Percentiles rank a stretch among this genome's conserved stretches.
These are phyloP conservation scores for Cladochytrium replicatum DNA, from an alignment of 192 early-diverging fungal species.

Conservation along the genomic window DNA sequence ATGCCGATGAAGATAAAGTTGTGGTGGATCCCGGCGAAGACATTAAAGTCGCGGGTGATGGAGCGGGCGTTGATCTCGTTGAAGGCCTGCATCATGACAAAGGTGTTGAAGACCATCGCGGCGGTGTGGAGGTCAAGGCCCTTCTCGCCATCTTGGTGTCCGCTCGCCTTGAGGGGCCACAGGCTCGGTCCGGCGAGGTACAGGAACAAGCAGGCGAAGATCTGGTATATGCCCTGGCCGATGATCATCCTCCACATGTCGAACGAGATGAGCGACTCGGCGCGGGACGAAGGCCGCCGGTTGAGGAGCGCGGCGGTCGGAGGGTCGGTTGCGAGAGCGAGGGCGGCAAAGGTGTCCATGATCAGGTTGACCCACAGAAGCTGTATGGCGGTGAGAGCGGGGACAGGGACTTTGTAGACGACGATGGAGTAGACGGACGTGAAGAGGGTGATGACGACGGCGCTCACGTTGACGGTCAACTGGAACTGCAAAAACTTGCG, in stretches of 20 bases:
- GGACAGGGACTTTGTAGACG: constrained; percentile 50
- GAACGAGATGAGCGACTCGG: constrained; percentile 70
- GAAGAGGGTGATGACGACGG: constrained; percentile 28
- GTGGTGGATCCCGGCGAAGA: constrained; percentile 66
- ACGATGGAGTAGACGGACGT: constrained; percentile 21
- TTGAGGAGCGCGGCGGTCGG: constrained; percentile 75
- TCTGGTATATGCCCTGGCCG: constrained; percentile 85
- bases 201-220: constrained; percentile 53
- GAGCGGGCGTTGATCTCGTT: constrained; percentile 89
- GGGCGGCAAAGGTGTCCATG: constrained; percentile 86
- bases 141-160: neutral
- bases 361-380: constrained; percentile 93
- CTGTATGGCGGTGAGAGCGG: constrained; percentile 80
- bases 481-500: constrained; percentile 98
- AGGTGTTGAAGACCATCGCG: constrained; percentile 88
- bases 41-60: constrained; percentile 73
- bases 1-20: constrained; percentile 80
- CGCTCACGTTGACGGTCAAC: constrained; percentile 78
- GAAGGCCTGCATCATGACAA: constrained; percentile 91
- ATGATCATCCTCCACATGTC: constrained; percentile 91
- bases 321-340: constrained; percentile 86
- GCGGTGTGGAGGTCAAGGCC: constrained; percentile 5
- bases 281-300: constrained; percentile 64
- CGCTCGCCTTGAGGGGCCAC: neutral
- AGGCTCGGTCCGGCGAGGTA: constrained; percentile 9